Evolutionary conservation across 306 rosid genomes (phyloP), one percentile per base, ranked within the genome.

Genomic region (Arachis stenosperma): DNA sequence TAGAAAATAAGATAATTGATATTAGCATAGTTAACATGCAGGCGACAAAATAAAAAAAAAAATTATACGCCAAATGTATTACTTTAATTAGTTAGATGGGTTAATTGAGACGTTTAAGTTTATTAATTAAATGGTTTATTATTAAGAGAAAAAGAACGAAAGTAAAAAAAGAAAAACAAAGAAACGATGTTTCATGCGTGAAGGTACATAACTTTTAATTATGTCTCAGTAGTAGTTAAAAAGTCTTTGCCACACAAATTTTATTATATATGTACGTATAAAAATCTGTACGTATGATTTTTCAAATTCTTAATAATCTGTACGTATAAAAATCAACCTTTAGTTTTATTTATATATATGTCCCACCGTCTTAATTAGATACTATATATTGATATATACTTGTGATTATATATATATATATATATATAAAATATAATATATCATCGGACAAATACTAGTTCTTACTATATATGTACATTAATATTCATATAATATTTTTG

Each of bases 221-320:
- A 57, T 57, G 58, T 51, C 7, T 4, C 13, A 22, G 55, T 62
- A 8, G 52, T 47, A 56, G 75, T 30, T 29, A 22, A 12, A 2
- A 12, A 56, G 42, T 56, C 55, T 17, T 17, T 1, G 13, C 75
- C 75, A 56, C 75, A 70, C 65, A 27, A 41, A 3, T 17, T 41
- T 46, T 8, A 9, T 48, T 17, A 22, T 17, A 17, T 17, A 17
- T 17, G 17, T 17, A 17, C 17, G 0, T 17, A 17, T 17, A 0
- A 17, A 17, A 17, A 17, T 17, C 17, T 17, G 0, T 17, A 17
- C 17, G 17, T 0, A 17, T 0, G 17, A 17, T 17, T 17, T 17
- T 17, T 17, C n/a, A 0, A 17, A 17, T 17, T 0, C 17, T 0
- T 0, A 17, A 0, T 17, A 17, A 17, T 17, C 17, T 17, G 17